A percentile compares a stretch with the other conserved stretches of the same genome.
These are phyloP conservation scores for Pseudonitzschia pungens DNA, from an alignment of 108 stramenopile genomes.

Conservation along the genomic window DNA sequence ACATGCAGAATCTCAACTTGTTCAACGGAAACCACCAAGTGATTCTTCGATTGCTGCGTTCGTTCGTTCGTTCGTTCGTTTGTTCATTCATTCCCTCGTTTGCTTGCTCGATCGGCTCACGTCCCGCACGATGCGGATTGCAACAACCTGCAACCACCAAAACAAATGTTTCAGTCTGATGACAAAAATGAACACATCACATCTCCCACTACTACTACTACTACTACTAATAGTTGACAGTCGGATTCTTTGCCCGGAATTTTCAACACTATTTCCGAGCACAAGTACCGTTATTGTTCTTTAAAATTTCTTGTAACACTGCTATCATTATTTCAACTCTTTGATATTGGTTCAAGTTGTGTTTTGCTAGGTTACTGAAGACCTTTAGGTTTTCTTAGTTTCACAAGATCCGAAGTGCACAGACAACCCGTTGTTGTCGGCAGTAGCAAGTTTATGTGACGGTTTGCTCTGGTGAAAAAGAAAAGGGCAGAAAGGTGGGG, in stretches of 20 bases:
- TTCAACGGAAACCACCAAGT: background rate
- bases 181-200: background rate
- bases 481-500: too few relatives aligned
- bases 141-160: conserved; percentile 8
- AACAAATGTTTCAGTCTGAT: background rate
- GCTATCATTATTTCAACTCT: background rate
- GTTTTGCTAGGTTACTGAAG: too few relatives aligned
- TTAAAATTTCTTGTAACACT: background rate
- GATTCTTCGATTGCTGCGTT: background rate
- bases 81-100: background rate
- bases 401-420: too few relatives aligned
- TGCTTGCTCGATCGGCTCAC: background rate
- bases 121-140: background rate
- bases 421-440: too few relatives aligned
- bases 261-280: background rate
- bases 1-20: background rate
- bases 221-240: conserved; percentile 4
- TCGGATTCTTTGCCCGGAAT: conserved; percentile 3
- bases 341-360: background rate
- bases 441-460: too few relatives aligned
- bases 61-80: background rate
- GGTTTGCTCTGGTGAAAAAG: too few relatives aligned
- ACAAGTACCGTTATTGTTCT: background rate
- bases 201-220: too few relatives aligned
- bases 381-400: too few relatives aligned